A percentile compares a stretch with the other conserved stretches of the same genome.
phyloP scores from a whole-genome alignment of 2,329 filamentous ascomycete genomes.

The Simplicillium sp. region DNA sequence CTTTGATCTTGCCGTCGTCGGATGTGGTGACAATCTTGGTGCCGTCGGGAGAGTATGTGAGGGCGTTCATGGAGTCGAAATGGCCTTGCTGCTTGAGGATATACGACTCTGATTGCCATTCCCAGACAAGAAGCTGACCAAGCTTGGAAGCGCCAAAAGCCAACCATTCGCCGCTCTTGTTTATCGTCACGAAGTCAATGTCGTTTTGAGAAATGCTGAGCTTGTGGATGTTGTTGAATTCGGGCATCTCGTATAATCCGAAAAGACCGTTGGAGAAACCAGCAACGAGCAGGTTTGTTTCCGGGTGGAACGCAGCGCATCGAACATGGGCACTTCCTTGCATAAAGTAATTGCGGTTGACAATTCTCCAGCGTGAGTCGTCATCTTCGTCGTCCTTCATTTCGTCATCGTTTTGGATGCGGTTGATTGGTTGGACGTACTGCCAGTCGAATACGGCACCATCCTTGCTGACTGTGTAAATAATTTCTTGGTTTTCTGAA shows the following conservation, averaged over 20 bases:
- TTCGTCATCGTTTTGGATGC: slow-evolving; percentile 46
- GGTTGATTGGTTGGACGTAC: slow-evolving; percentile 56
- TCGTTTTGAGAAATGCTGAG: slow-evolving; percentile 91
- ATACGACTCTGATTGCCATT: slow-evolving; percentile 99
- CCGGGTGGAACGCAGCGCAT: slow-evolving; percentile 82
- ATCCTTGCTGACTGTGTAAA: slow-evolving; percentile 94
- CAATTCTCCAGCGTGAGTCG: slow-evolving; percentile 81
- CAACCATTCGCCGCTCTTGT: slow-evolving; percentile 91
- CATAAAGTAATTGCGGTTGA: slow-evolving; percentile 88
- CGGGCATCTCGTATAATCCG: slow-evolving; percentile 88
- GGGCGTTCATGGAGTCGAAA: slow-evolving; percentile 88
- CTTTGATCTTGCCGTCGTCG: slow-evolving; percentile 96
- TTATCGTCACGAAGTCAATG: slow-evolving; percentile 91
- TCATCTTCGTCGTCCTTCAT: slow-evolving; percentile 51
- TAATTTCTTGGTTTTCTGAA: slow-evolving; percentile 84
- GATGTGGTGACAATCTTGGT: slow-evolving; percentile 87
- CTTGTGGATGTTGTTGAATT: slow-evolving; percentile 92
- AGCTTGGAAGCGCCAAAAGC: slow-evolving; percentile 94
- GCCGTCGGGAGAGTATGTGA: slow-evolving; percentile 89
- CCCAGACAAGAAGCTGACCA: slow-evolving; percentile 95
- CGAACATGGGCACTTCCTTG: slow-evolving; percentile 79
- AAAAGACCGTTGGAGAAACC: slow-evolving; percentile 95
- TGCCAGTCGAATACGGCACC: slow-evolving; percentile 95
- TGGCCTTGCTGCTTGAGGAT: slow-evolving; percentile 97
- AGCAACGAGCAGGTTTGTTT: slow-evolving; percentile 85